Evolutionary conservation across 306 rosid genomes (phyloP), one percentile per base, ranked within the genome.

Genomic region (Trifolium fragiferum): DNA sequence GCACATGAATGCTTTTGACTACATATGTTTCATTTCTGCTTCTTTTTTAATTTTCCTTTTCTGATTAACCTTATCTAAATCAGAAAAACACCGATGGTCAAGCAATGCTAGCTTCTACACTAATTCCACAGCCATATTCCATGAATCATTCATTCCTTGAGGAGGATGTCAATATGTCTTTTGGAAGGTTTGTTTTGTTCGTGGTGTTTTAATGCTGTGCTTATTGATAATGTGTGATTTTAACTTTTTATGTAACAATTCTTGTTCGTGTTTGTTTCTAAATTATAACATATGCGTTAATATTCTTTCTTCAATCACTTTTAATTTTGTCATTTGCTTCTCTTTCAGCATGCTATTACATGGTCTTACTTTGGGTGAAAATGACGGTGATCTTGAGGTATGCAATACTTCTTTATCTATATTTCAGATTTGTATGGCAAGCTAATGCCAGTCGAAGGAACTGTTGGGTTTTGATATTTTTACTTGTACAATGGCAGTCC

Each of bases 91-190:
- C 79, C 1, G 96, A 89, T 44, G 99, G 98, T 15, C 97, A 93
- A 85, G 76, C 83, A 59, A 88, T 93, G 98, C 81, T 93, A 80
- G 98, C 91, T 3, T 93, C 98, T 41, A 91, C 97, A 5, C 87
- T 93, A 81, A 93, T 89, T 84, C 98, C 97, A 37, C 97, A 93
- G 55, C 97, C 98, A 1, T 83, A 88, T 76, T 84, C 89, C 66
- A 76, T 89, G 89, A 85, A 83, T 73, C 87, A 82, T 80, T 90
- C 91, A 33, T 85, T 84, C 18, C 78, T 81, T 71, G 96, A 93
- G 81, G 98, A 89, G 54, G 98, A 93, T 80, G 88, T 91, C 65
- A 85, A 89, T 82, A 89, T 93, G 98, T 87, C 98, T 27, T 93
- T 91, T 86, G 98, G 98, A 89, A 93, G 97, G 98, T 93, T 79